Conservation (phyloP, 2,329 filamentous ascomycete genomes). For the Ophiostoma novo-ulmi region DNA sequence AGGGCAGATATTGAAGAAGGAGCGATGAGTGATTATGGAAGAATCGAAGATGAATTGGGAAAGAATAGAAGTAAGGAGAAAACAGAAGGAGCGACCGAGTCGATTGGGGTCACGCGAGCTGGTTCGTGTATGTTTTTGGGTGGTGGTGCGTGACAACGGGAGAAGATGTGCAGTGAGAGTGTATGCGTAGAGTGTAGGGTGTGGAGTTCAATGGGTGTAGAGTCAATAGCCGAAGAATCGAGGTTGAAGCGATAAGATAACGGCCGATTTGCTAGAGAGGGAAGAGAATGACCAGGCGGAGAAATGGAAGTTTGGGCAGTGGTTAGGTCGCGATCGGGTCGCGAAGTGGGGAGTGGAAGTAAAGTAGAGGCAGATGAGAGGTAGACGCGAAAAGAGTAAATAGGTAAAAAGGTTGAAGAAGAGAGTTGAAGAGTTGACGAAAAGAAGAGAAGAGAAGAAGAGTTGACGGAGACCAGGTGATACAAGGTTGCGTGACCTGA, state of each 20-base stretch:
- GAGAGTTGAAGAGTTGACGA: background rate
- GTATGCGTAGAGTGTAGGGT: background rate
- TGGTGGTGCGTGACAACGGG: background rate
- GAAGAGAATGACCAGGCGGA: constrained; percentile 4
- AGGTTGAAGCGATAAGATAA: constrained; percentile 9
- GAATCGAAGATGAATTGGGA: background rate
- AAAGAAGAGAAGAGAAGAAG: background rate
- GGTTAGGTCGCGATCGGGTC: background rate
- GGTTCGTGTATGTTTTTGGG: background rate
- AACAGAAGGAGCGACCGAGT: background rate
- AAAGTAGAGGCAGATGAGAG: background rate
- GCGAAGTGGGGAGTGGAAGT: background rate
- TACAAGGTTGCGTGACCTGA: constrained; percentile 5
- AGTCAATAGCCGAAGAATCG: constrained; percentile 5
- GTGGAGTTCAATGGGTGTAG: too few species aligned
- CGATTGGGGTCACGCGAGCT: constrained; percentile 10
- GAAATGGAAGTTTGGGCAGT: background rate
- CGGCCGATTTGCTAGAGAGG: background rate
- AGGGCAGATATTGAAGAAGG: background rate
- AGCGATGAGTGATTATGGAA: background rate
- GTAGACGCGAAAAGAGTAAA: background rate
- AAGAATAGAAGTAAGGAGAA: background rate
- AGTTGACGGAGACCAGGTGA: background rate
- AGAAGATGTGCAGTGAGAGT: background rate
- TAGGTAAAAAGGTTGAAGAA: background rate